These are phyloP conservation scores for Spinacia oleracea DNA, from an alignment of 179 eudicot species.

Conservation along the genomic window DNA sequence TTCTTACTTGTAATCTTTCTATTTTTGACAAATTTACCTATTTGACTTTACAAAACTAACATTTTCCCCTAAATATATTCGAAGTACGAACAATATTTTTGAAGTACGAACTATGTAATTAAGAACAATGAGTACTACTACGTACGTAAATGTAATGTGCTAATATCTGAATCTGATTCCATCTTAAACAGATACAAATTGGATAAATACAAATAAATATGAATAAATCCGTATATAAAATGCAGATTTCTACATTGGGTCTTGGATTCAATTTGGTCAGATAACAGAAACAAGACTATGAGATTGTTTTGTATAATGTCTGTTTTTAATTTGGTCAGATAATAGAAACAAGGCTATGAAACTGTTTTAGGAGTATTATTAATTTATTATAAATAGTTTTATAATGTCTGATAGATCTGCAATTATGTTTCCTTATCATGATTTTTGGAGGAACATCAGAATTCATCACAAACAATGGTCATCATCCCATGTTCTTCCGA, in stretches of 20 bases:
- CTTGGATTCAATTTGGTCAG: constrained; percentile 26
- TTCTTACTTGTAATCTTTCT: no score
- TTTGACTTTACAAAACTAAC: no score
- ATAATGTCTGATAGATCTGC: constrained; percentile 6
- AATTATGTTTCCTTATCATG: constrained; percentile 2
- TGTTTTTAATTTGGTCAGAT: constrained; percentile 13
- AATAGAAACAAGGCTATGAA: background rate
- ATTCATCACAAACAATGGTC: background rate
- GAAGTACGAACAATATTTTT: no score
- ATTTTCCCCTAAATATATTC: no score
- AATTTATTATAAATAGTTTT: no score
- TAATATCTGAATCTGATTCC: background rate
- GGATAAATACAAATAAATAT: background rate
- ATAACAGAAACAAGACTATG: background rate
- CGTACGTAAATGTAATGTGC: background rate
- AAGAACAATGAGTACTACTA: no score
- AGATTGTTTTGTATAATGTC: constrained; percentile 8
- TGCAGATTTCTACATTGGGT: background rate
- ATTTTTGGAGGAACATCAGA: background rate
- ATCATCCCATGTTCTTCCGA: constrained; percentile 25
- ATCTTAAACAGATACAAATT: background rate
- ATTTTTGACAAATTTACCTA: no score
- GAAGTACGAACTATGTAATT: no score
- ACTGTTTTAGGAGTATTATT: constrained; percentile 19
- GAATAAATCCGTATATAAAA: background rate